Evolutionary conservation across 257 asterid genomes (phyloP).

Genomic region (Nicotiana attenuata): DNA sequence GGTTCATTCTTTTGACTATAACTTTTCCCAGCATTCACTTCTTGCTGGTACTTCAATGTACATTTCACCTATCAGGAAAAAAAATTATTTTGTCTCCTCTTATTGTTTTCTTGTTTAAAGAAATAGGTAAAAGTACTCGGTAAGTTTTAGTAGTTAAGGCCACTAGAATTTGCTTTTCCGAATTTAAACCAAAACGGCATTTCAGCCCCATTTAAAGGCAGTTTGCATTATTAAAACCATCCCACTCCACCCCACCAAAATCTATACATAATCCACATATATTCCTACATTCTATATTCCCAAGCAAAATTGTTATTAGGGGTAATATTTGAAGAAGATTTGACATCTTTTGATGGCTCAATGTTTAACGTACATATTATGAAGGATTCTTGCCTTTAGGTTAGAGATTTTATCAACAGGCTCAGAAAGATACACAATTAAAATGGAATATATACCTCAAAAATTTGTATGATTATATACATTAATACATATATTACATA

Average conservation of each 20-base stretch:
- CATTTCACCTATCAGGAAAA: no score
- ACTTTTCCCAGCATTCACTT: no score
- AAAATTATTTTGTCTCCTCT: background rate
- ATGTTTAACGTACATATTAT: no score
- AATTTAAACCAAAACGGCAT: background rate
- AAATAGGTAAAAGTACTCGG: background rate
- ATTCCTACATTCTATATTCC: background rate
- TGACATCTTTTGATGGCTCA: no score
- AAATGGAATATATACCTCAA: background rate
- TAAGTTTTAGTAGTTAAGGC: background rate
- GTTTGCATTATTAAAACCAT: background rate
- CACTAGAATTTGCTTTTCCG: background rate
- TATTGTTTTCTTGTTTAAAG: background rate
- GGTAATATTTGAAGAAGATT: background rate
- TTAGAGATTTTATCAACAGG: background rate
- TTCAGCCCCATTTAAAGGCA: background rate
- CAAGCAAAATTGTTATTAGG: background rate
- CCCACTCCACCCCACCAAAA: background rate
- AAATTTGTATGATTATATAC: constrained; percentile 1
- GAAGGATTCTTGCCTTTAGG: background rate
- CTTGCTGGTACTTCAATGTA: no score
- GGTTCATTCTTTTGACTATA: no score
- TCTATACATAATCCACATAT: background rate
- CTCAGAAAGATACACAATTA: background rate
- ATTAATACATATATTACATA: background rate